phyloP scores from a whole-genome alignment of 768 basidiomycete genomes.

The Pulveroboletus sp. region DNA sequence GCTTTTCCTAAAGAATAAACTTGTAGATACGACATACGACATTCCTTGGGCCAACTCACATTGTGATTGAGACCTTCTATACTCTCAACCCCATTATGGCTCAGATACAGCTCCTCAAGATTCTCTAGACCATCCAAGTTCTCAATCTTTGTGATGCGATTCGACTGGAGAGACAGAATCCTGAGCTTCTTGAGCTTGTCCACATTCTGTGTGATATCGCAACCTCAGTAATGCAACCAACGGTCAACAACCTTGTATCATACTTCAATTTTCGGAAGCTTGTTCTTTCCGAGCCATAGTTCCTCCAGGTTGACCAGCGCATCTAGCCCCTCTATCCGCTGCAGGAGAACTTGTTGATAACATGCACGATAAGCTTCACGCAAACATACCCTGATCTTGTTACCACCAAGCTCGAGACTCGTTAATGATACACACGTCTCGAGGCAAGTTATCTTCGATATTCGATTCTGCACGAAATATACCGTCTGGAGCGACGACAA shows the following conservation, averaged over 20 bases:
- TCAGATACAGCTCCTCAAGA: constrained; percentile 89
- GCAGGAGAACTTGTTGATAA: constrained; percentile 3
- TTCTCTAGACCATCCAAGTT: constrained; percentile 67
- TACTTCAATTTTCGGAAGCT: constrained; percentile 86
- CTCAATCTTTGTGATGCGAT: constrained; percentile 87
- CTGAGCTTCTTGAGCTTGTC: constrained; percentile 66
- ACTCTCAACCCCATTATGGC: constrained; percentile 85
- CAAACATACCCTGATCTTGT: constrained; percentile 74
- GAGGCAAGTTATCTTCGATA: constrained; percentile 73
- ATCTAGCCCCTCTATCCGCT: constrained; percentile 89
- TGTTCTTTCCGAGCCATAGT: constrained; percentile 98
- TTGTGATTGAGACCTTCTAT: constrained; percentile 86
- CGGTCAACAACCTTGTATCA: not conserved
- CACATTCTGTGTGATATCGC: constrained; percentile 52
- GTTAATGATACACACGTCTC: constrained; percentile 55
- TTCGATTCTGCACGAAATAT: constrained; percentile 97
- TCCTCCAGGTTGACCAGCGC: constrained; percentile 82
- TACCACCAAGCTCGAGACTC: constrained; percentile 92
- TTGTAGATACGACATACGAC: not conserved
- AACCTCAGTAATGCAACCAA: not conserved
- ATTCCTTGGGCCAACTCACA: constrained; percentile 41
- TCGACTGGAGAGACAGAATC: constrained; percentile 90
- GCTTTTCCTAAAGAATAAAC: constrained; percentile 42
- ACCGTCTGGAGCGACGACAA: constrained; percentile 68
- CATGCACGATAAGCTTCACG: not conserved